phyloP scores from a whole-genome alignment of 1,284 basidiomycete species.

The Leccinum subrobustum region DNA sequence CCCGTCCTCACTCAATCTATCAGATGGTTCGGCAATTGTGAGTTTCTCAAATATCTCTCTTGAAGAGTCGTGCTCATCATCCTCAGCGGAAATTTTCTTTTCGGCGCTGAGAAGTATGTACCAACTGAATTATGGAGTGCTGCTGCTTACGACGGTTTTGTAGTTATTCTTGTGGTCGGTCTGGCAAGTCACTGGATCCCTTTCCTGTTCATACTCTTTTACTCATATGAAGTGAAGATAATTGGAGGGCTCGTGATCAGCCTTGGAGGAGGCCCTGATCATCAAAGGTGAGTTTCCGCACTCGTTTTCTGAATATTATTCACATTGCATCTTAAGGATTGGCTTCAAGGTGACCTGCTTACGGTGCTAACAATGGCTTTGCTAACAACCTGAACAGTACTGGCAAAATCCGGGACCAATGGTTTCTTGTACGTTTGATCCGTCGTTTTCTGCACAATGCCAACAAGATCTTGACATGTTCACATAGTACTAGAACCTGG shows the following conservation, averaged over 20 bases:
- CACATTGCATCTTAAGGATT: slow-evolving; percentile 44
- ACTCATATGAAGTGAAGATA: slow-evolving; percentile 54
- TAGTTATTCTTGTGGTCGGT: slow-evolving; percentile 18
- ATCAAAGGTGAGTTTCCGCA: slow-evolving; percentile 44
- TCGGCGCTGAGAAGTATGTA: slow-evolving; percentile 25
- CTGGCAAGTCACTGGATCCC: slow-evolving; percentile 43
- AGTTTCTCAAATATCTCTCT: slow-evolving; percentile 9
- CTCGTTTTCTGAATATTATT: slow-evolving; percentile 46
- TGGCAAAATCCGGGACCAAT: slow-evolving; percentile 24
- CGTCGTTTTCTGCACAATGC: slow-evolving; percentile 18
- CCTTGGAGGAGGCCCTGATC: slow-evolving; percentile 53
- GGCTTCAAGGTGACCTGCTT: slow-evolving; percentile 22
- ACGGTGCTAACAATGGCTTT: neutral
- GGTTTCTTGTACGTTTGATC: slow-evolving; percentile 19
- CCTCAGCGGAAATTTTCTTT: slow-evolving; percentile 31
- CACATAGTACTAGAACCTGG: slow-evolving; percentile 32
- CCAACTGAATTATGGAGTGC: neutral
- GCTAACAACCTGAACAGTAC: slow-evolving; percentile 13
- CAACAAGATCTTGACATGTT: slow-evolving; percentile 44
- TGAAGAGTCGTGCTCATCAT: neutral
- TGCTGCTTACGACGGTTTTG: neutral
- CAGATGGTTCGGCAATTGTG: slow-evolving; percentile 67
- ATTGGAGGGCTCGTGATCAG: slow-evolving; percentile 59
- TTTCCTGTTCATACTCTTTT: slow-evolving; percentile 48
- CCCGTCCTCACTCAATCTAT: neutral